These are phyloP conservation scores for Scenedesmus sp. DNA, from an alignment of 163 green algal genomes.

Conservation along the genomic window DNA sequence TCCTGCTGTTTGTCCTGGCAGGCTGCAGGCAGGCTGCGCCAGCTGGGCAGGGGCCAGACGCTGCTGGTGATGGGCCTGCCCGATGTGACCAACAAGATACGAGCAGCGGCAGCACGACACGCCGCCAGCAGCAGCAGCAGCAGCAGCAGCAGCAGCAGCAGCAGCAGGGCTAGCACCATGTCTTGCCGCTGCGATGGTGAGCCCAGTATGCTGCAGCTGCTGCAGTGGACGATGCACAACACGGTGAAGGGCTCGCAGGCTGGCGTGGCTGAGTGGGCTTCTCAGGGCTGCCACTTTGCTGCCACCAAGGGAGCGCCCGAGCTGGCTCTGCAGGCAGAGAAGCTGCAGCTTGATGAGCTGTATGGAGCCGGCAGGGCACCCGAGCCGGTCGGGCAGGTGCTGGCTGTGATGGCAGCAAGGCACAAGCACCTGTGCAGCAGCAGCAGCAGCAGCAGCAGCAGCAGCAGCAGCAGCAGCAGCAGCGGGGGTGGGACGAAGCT, in stretches of 20 bases:
- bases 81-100: slow-evolving; percentile 69
- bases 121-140: background rate
- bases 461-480: slow-evolving; percentile 29
- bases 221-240: slow-evolving; percentile 75
- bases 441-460: too few species aligned
- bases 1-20: background rate
- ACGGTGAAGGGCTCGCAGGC: slow-evolving; percentile 63
- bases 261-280: slow-evolving; percentile 60
- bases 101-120: background rate
- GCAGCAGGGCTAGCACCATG: too few species aligned
- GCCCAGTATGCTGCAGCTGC: slow-evolving; percentile 56
- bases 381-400: slow-evolving; percentile 7
- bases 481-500: background rate
- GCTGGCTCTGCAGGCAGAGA: slow-evolving; percentile 59
- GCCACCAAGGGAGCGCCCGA: slow-evolving; percentile 44
- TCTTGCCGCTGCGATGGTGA: background rate
- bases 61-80: slow-evolving; percentile 59
- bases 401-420: background rate
- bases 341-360: slow-evolving; percentile 60
- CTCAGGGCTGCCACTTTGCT: slow-evolving; percentile 68
- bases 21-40: slow-evolving; percentile 60
- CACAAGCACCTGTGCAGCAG: background rate
- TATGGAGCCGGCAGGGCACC: slow-evolving; percentile 57
- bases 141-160: background rate
- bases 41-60: slow-evolving; percentile 67